These are phyloP conservation scores for Cokeromyces recurvatus DNA, from an alignment of 371 early-diverging fungal species.

Conservation along the genomic window DNA sequence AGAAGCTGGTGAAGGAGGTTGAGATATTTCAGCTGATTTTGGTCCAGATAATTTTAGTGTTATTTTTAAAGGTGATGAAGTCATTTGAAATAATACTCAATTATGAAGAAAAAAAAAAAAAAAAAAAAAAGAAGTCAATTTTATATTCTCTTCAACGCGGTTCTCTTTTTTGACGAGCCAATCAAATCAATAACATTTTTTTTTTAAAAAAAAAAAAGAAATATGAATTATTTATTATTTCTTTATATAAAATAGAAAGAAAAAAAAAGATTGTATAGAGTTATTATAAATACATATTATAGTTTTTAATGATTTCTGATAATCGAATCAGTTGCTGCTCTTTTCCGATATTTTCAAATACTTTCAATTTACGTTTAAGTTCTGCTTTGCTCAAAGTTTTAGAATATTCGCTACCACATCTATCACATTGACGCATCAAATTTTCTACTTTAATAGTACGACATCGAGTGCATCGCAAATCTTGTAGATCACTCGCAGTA, in stretches of 20 bases:
- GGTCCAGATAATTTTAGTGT: conserved; percentile 26
- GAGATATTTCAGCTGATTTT: conserved; percentile 8
- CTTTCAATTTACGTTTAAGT: conserved; percentile 47
- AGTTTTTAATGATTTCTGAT: conserved; percentile 54
- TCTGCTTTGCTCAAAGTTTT: conserved; percentile 45
- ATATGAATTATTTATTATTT: too few species aligned
- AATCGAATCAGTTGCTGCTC: conserved; percentile 56
- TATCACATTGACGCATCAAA: conserved; percentile 50
- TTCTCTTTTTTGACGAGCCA: too few species aligned
- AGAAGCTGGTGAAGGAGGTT: conserved; percentile 9
- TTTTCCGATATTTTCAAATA: conserved; percentile 62
- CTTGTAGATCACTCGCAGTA: conserved; percentile 80
- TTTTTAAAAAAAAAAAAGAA: too few species aligned
- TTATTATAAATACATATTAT: too few species aligned
- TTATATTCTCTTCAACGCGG: too few species aligned
- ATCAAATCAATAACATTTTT: too few species aligned
- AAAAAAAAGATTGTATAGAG: too few species aligned
- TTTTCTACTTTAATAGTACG: conserved; percentile 74
- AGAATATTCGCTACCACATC: conserved; percentile 56
- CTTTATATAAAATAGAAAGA: too few species aligned
- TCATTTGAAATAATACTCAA: too few species aligned
- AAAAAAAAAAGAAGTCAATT: too few species aligned
- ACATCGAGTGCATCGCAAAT: conserved; percentile 80
- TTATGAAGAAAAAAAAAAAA: too few species aligned
- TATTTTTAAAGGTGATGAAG: conserved; percentile 30